These are phyloP conservation scores for Rhododendron molle DNA, from an alignment of 148 eudicot genomes.

Conservation along the genomic window DNA sequence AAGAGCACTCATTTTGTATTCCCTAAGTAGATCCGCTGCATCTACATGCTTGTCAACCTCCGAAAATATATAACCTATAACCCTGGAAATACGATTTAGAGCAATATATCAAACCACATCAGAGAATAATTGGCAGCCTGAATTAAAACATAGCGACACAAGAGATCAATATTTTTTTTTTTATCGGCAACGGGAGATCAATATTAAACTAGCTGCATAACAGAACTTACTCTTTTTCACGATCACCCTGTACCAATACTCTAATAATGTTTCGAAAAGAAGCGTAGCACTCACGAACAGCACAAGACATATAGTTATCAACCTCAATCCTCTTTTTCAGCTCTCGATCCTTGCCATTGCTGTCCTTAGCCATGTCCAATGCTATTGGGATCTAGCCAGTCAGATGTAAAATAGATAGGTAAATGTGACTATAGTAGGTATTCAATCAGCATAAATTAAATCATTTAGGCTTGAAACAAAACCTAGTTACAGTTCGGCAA, in stretches of 20 bases:
- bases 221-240: constrained; percentile 63
- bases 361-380: constrained; percentile 94
- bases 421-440: neutral
- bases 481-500: neutral
- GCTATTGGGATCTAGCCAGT: constrained; percentile 83
- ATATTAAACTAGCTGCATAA: neutral
- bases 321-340: constrained; percentile 65
- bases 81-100: constrained; percentile 39
- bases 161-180: neutral
- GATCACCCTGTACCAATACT: constrained; percentile 59
- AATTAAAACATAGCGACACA: neutral
- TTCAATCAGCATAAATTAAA: neutral
- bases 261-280: constrained; percentile 76
- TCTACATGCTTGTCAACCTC: constrained; percentile 69
- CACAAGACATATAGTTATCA: constrained; percentile 76
- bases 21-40: constrained; percentile 41
- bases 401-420: constrained; percentile 5
- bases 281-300: constrained; percentile 86
- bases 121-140: neutral
- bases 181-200: no score
- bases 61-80: constrained; percentile 59
- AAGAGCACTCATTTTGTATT: constrained; percentile 82
- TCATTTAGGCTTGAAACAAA: neutral
- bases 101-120: constrained; percentile 6
- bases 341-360: constrained; percentile 82